Evolutionary conservation across 2,329 filamentous ascomycete species (phyloP), one percentile per base, ranked within the genome.

Genomic region (Akanthomyces uredinophilus): DNA sequence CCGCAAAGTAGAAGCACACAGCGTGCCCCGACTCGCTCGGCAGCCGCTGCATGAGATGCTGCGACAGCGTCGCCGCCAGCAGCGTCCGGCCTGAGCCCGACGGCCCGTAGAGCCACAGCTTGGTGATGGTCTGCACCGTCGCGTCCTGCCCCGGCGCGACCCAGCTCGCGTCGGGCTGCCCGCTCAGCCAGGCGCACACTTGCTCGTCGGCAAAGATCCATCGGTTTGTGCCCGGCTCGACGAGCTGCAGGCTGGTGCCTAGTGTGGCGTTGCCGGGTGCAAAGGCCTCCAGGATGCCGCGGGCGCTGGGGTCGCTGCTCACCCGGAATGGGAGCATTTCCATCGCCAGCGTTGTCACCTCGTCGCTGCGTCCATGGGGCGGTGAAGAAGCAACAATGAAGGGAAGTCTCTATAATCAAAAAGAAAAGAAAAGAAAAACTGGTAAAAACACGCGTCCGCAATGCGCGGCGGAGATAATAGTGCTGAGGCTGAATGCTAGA

Each of bases 71-170:
- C 7, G 57, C 57, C 22, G 57, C 57, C 8, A 60, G 37, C 35
- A 52, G 46, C 24, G 57, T 60, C 47, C 57, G 35, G 47, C 57
- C 57, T 1, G 47, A 43, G 57, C 57, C 57, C 16, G 46, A 22
- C 24, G 57, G 47, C 27, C 57, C 57, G 37, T 60, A 60, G 47
- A 60, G 39, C 57, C 57, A 60, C 11, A 60, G 46, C 37, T 60
- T 60, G 46, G 44, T n/a, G 14, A 60, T 52, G 22, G 57, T 52
- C 47, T 24, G 22, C 37, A 60, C n/a, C 18, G 47, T 35, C 22
- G 46, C 29, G 24, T 44, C 47, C 57, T 35, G 47, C n/a, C 57
- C 57, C 18, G 57, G 57, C 35, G 57, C 57, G 29, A 60, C 57
- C 57, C 57, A 60, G 49, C 47, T 37, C 18, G 49, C 35, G 24